Base-by-base conservation (phyloP, 1,139 yeast genomes). In the Suhomyces kunorum region DNA sequence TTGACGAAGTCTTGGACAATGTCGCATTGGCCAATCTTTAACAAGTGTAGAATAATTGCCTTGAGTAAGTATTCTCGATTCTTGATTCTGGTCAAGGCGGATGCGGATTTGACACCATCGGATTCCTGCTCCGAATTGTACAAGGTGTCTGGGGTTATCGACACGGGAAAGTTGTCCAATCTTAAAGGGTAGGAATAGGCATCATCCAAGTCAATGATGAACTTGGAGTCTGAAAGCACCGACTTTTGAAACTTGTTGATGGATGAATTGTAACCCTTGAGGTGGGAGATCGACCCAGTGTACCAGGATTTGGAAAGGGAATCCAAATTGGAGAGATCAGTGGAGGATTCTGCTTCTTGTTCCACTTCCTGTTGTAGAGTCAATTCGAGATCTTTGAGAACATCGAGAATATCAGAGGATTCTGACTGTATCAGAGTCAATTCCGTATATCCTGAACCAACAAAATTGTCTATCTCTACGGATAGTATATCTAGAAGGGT, bases 21-120 rank as follows among this genome's bases (percentile, higher is more conserved):
- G 33, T 63, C 67, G 43, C 71, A 61, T 37, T 71, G 74, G 8
- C 78, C 76, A 5, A 62, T 65, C 47, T 72, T 72, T 29, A 72
- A 52, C 18, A 72, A 50, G 49, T 72, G 78, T 22, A 70, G 51
- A 1, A 68, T 58, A 19, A 72, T 68, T 3, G 76, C 69, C 40
- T 68, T 69, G 44, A 62, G 53, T n/a, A 72, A 58, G 36, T 68
- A 67, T 16, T 56, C 57, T 32, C 68, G 58, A 42, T 68, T 70
- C 27, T 59, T 63, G 2, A 45, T 41, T 18, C 36, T 30, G 15
- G 37, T 30, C 11, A 16, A 15, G 4, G 24, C 12, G 16, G 17
- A 5, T 13, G 15, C 9, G 6, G 13, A 28, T 12, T 32, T 38
- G 13, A 22, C 6, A 22, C 16, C 13, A 2, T 37, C 40, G 18